Percentiles rank a stretch among this genome's conserved stretches.
Evolutionary conservation across 2,329 filamentous ascomycete genomes (phyloP).

Genomic region (Fusarium chaquense): DNA sequence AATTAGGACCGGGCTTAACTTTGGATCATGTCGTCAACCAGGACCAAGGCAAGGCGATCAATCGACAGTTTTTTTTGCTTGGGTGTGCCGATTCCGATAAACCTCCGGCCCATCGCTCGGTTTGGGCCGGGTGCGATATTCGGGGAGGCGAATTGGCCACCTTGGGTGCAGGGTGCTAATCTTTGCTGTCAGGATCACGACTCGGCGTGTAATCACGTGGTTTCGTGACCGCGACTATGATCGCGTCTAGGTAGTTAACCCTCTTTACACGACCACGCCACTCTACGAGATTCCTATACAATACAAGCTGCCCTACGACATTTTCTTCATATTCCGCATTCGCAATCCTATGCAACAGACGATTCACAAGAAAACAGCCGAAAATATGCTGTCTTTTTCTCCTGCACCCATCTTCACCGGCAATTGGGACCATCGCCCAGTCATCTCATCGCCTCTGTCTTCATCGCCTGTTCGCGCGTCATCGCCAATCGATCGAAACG

Average conservation of each 20-base stretch:
- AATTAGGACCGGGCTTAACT: slow-evolving; percentile 8
- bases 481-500: slow-evolving; percentile 59
- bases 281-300: slow-evolving; percentile 8
- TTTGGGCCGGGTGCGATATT: slow-evolving; percentile 44
- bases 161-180: slow-evolving; percentile 2
- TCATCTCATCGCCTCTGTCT: slow-evolving; percentile 60
- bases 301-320: slow-evolving; percentile 1
- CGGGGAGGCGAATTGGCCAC: slow-evolving; percentile 26
- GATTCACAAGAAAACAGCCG: slow-evolving; percentile 46
- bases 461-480: slow-evolving; percentile 69
- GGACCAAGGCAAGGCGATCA: slow-evolving; percentile 8
- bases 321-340: background rate
- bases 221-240: slow-evolving; percentile 44
- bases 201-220: slow-evolving; percentile 48
- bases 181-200: background rate
- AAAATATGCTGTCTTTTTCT: slow-evolving; percentile 58
- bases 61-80: slow-evolving; percentile 46
- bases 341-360: slow-evolving; percentile 50
- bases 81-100: slow-evolving; percentile 46
- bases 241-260: slow-evolving; percentile 40
- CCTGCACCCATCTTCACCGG: slow-evolving; percentile 59
- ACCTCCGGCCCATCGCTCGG: slow-evolving; percentile 45
- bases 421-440: slow-evolving; percentile 60
- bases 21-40: slow-evolving; percentile 46
- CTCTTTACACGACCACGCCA: slow-evolving; percentile 39